Conservation (phyloP, 2,329 filamentous ascomycete genomes). For the Phyllosticta citrichinensis region DNA sequence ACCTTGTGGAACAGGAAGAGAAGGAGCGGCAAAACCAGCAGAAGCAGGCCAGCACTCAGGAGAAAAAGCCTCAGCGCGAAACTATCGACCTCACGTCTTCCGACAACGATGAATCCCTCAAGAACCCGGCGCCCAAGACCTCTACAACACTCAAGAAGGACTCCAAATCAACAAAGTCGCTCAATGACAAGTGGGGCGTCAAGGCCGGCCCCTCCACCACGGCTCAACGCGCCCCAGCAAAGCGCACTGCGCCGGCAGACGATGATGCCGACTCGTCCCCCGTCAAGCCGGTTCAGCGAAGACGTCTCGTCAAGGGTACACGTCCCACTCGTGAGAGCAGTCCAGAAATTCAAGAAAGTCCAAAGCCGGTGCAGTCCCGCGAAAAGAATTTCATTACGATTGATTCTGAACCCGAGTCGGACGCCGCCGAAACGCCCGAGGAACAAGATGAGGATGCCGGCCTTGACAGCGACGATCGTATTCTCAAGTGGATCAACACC, state of each 20-base stretch:
- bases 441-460: slow-evolving; percentile 21
- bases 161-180: slow-evolving; percentile 43
- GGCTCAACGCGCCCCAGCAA: slow-evolving; percentile 12
- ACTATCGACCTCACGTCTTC: slow-evolving; percentile 23
- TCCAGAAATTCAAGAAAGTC: background rate
- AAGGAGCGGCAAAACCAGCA: slow-evolving; percentile 6
- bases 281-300: slow-evolving; percentile 15
- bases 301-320: slow-evolving; percentile 39
- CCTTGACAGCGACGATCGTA: slow-evolving; percentile 38
- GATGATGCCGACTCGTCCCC: slow-evolving; percentile 9
- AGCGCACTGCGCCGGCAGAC: slow-evolving; percentile 20
- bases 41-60: background rate
- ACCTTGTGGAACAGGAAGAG: slow-evolving; percentile 34
- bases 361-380: slow-evolving; percentile 5
- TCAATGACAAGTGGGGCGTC: slow-evolving; percentile 46
- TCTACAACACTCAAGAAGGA: slow-evolving; percentile 41
- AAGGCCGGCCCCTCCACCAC: background rate
- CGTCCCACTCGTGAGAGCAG: background rate
- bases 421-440: slow-evolving; percentile 17
- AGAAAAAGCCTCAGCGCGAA: background rate
- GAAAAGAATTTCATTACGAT: slow-evolving; percentile 21
- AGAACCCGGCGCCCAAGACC: slow-evolving; percentile 1
- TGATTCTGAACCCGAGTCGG: slow-evolving; percentile 33
- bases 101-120: slow-evolving; percentile 25
- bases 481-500: slow-evolving; percentile 75